A percentile compares a stretch with the other conserved stretches of the same genome.
These are phyloP conservation scores for Tricholoma sp. DNA, from an alignment of 768 basidiomycete species.

Conservation along the genomic window DNA sequence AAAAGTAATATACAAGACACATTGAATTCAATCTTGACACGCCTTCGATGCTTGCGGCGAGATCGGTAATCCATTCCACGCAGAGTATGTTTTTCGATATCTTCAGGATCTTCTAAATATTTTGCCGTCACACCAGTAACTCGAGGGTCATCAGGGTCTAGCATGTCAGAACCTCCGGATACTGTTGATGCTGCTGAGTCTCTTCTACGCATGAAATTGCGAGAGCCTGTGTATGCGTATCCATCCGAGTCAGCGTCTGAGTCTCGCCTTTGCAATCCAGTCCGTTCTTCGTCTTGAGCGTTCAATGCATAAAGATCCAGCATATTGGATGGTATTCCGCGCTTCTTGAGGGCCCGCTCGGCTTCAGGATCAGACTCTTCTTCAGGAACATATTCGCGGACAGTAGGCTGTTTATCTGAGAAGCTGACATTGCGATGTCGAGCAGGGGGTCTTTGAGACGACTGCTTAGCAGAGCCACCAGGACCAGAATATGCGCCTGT, in stretches of 20 bases:
- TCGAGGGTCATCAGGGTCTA: slow-evolving; percentile 72
- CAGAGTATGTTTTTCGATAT: slow-evolving; percentile 55
- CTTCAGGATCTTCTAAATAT: slow-evolving; percentile 53
- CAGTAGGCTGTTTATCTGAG: slow-evolving; percentile 21
- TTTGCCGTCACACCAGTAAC: slow-evolving; percentile 52
- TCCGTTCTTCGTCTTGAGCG: slow-evolving; percentile 15
- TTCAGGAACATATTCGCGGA: slow-evolving; percentile 18
- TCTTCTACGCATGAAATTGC: slow-evolving; percentile 28
- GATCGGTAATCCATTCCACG: slow-evolving; percentile 64
- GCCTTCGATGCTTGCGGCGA: slow-evolving; percentile 60
- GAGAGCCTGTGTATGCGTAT: slow-evolving; percentile 17
- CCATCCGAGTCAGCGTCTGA: slow-evolving; percentile 16
- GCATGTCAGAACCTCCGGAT: slow-evolving; percentile 40
- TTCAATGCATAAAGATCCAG: slow-evolving; percentile 47
- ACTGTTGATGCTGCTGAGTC: slow-evolving; percentile 42
- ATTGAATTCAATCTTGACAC: slow-evolving; percentile 70
- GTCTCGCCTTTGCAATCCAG: slow-evolving; percentile 7
- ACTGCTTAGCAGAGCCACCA: slow-evolving; percentile 12
- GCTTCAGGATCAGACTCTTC: slow-evolving; percentile 19
- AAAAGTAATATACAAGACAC: slow-evolving; percentile 49
- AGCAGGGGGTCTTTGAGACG: slow-evolving; percentile 19
- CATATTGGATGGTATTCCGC: slow-evolving; percentile 46
- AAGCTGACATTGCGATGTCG: slow-evolving; percentile 37
- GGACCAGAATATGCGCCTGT: slow-evolving; percentile 31
- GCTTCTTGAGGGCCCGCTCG: slow-evolving; percentile 32